Evolutionary conservation across 2,329 filamentous ascomycete species (phyloP), one percentile per base, ranked within the genome.

Genomic region (Didymella keratinophila): DNA sequence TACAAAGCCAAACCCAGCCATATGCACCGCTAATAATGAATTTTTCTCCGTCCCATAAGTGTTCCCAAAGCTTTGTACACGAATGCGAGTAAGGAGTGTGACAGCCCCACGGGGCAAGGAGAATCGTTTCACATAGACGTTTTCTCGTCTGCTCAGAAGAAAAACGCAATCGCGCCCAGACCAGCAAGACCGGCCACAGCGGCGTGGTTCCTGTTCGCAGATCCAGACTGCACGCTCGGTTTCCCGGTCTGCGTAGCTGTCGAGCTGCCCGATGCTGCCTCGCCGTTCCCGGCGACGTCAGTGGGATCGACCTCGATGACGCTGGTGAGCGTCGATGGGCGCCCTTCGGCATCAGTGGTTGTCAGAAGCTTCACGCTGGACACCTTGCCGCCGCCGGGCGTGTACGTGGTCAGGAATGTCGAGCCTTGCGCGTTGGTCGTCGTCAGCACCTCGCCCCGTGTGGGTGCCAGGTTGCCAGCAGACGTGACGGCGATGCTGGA

Each of bases 361-460:
- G 71, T 77, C 36, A 73, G 56, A 3, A 82, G 63, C 28, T 78
- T 71, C 27, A 82, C 60, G 45, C 72, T 71, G 62, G 71, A 78
- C 20, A 82, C 76, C 9, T 61, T 67, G 20, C 76, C 79, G 44
- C 75, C 79, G 45, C 66, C 71, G 4, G 81, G 81, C 1, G 80
- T 81, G 64, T 78, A 81, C 1, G 81, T 83, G 2, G 81, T 80
- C 49, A 80, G 62, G 54, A 82, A 76, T 3, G 78, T 78, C 36
- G 67, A 61, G 23, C 81, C 81, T 8, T 60, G 23, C 2, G 63
- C 68, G 60, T 83, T 71, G 11, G 79, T 82, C 16, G 71, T 70
- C 10, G 81, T 82, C 42, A 81, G 68, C 20, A 80, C 76, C 44
- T 79, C 73, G 46, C 80, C 80, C 1, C 63, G 47, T 0, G 74